Conservation (phyloP, 169 alveolate species). For the Ichthyophthirius multifiliis region DNA sequence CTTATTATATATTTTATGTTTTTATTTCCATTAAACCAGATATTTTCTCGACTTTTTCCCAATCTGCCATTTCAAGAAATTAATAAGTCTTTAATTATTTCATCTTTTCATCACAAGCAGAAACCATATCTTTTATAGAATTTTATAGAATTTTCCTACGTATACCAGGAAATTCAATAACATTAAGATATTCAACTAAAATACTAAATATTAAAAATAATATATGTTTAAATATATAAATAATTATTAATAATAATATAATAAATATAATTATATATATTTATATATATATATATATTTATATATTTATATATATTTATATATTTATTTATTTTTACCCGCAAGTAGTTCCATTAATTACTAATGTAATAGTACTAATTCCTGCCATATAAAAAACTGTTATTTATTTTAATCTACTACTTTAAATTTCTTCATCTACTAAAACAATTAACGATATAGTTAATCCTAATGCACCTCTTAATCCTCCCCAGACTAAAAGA, state of each 20-base stretch:
- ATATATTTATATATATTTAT: no score
- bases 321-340: no score
- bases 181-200: conserved; percentile 15
- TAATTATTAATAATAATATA: neutral
- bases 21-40: conserved; percentile 12
- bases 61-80: conserved; percentile 27
- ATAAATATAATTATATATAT: no score
- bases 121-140: conserved; percentile 10
- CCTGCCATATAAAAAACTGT: conserved; percentile 49
- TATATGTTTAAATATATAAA: neutral
- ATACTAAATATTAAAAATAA: neutral
- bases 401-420: conserved; percentile 22
- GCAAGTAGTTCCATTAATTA: conserved; percentile 49
- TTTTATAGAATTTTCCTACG: conserved; percentile 30
- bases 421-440: conserved; percentile 36
- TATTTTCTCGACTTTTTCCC: conserved; percentile 28
- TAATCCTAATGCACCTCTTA: conserved; percentile 68
- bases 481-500: conserved; percentile 49
- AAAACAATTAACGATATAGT: conserved; percentile 51
- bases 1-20: neutral
- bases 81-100: conserved; percentile 32
- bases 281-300: no score
- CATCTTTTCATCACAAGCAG: neutral
- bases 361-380: conserved; percentile 38
- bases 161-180: conserved; percentile 23